Conservation (phyloP, 169 alveolate species). For the Eimeria sp. region DNA sequence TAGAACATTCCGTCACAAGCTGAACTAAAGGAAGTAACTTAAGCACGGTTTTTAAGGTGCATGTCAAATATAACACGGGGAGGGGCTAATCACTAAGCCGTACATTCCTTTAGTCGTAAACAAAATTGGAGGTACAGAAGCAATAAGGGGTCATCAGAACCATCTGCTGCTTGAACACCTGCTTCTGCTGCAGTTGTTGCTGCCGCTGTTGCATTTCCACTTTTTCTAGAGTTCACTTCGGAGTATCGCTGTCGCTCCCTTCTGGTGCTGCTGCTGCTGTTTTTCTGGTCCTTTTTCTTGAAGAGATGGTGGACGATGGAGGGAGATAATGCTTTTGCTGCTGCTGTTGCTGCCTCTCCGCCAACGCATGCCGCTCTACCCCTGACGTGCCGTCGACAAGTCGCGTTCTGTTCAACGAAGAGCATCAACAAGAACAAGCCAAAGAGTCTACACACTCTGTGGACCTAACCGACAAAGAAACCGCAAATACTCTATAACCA, state of each 20-base stretch:
- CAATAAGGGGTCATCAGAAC: background rate
- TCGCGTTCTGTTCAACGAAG: conserved; percentile 12
- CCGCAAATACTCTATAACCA: too few species aligned
- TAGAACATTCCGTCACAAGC: too few species aligned
- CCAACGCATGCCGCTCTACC: conserved; percentile 62
- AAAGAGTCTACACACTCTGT: too few species aligned
- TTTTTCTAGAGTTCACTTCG: background rate
- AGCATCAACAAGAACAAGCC: too few species aligned
- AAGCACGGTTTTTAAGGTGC: too few species aligned
- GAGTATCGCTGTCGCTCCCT: background rate
- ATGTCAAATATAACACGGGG: too few species aligned
- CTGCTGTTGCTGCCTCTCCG: background rate
- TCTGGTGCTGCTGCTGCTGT: background rate
- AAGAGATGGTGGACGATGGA: background rate
- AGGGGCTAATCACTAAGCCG: too few species aligned
- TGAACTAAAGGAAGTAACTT: too few species aligned
- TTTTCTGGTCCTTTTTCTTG: conserved; percentile 27
- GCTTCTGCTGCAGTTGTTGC: background rate
- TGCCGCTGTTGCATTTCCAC: background rate
- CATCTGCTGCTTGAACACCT: background rate
- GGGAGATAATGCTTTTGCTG: background rate
- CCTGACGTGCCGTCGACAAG: conserved; percentile 68
- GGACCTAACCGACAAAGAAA: background rate
- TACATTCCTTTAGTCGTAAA: too few species aligned
- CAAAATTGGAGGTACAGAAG: background rate